A percentile compares a stretch with the other conserved stretches of the same genome.
These are phyloP conservation scores for Gamarada debralockiae DNA, from an alignment of 495 filamentous ascomycete genomes.

Conservation along the genomic window DNA sequence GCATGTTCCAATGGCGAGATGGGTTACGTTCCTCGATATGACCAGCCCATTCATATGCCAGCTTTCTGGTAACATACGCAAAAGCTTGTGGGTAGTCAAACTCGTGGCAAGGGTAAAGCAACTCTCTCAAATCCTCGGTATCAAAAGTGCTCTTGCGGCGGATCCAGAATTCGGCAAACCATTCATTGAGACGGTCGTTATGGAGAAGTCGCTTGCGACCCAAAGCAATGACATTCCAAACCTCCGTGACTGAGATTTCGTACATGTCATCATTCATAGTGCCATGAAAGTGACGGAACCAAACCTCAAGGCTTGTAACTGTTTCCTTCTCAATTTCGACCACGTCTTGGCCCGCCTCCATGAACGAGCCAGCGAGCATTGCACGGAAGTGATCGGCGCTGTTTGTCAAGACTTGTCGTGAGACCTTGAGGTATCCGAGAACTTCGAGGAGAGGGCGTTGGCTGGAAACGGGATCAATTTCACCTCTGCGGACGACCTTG, in stretches of 20 bases:
- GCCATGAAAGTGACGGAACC: constrained; percentile 2
- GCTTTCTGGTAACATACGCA: not conserved
- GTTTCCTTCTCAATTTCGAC: not conserved
- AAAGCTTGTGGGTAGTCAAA: constrained; percentile 2
- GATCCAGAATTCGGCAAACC: constrained; percentile 5
- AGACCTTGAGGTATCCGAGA: not conserved
- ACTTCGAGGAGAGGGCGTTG: no score
- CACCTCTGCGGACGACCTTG: no score
- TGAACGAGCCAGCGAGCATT: not conserved
- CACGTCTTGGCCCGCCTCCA: not conserved
- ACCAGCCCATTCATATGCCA: not conserved
- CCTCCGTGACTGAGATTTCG: not conserved
- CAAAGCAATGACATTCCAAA: constrained; percentile 2
- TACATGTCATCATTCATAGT: not conserved
- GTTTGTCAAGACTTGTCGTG: not conserved
- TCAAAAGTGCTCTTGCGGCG: no score
- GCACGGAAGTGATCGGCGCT: not conserved
- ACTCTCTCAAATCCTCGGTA: not conserved
- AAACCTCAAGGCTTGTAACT: not conserved
- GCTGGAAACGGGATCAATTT: no score
- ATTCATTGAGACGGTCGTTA: not conserved
- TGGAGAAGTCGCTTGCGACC: not conserved
- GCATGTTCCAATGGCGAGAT: not conserved
- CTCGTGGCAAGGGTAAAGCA: constrained; percentile 4
- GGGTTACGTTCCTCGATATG: constrained; percentile 1